A percentile compares a stretch with the other conserved stretches of the same genome.
phyloP scores from a whole-genome alignment of 2,329 filamentous ascomycete species.

The Diaporthe australafricana region DNA sequence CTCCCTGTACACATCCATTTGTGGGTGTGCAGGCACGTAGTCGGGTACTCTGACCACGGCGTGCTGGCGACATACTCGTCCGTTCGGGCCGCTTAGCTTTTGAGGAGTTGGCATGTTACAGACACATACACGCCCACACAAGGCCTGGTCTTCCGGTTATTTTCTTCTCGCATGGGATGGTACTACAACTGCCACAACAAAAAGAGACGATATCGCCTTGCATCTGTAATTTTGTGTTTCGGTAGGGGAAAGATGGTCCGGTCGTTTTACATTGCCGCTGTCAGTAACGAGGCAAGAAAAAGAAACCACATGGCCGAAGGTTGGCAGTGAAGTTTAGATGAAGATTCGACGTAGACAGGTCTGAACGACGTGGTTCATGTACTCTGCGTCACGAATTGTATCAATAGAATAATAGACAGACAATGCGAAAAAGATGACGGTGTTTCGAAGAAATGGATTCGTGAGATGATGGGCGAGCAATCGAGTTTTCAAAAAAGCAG shows the following conservation, averaged over 20 bases:
- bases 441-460: background rate
- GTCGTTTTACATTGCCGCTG: background rate
- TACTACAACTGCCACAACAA: slow-evolving; percentile 7
- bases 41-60: too few relatives aligned
- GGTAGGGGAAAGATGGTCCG: background rate
- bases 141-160: background rate
- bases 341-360: slow-evolving; percentile 6
- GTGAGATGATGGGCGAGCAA: background rate
- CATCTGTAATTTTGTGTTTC: background rate
- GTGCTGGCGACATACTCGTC: background rate
- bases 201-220: background rate
- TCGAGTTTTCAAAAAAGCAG: too few relatives aligned
- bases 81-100: background rate
- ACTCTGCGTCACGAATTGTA: slow-evolving; percentile 17
- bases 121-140: background rate
- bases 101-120: background rate
- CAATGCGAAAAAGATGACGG: slow-evolving; percentile 2
- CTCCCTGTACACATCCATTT: too few relatives aligned
- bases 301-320: background rate
- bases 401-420: slow-evolving; percentile 24
- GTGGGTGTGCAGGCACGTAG: too few relatives aligned
- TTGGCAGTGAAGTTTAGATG: slow-evolving; percentile 14
- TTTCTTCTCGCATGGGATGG: slow-evolving; percentile 1
- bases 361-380: slow-evolving; percentile 3
- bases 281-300: slow-evolving; percentile 2